Conservation (phyloP, 129 eudicot species). For the Chrysanthemum seticuspe region DNA sequence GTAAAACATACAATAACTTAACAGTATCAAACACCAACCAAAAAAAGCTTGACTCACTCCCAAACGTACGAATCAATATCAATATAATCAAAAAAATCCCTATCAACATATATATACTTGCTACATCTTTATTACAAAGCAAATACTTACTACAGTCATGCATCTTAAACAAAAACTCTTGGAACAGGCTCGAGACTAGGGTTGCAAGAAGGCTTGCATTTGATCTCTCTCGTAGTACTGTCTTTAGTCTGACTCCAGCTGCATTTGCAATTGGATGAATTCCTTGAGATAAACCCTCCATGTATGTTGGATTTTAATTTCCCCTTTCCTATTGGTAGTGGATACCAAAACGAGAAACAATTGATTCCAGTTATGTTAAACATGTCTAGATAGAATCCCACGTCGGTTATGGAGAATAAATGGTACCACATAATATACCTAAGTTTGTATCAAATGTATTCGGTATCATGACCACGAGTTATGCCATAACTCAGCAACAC, state of each 20-base stretch:
- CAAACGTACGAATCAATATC: slow-evolving; percentile 94
- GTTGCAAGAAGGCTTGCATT: slow-evolving; percentile 47
- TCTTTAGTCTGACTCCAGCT: slow-evolving; percentile 60
- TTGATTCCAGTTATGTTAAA: too few relatives aligned
- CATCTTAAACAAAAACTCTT: slow-evolving; percentile 54
- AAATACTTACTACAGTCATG: not conserved
- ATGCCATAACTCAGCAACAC: too few relatives aligned
- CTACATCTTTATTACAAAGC: slow-evolving; percentile 17
- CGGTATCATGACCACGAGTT: too few relatives aligned
- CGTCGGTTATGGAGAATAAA: too few relatives aligned
- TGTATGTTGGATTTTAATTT: slow-evolving; percentile 58
- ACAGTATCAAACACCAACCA: slow-evolving; percentile 67
- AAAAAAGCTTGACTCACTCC: slow-evolving; percentile 81
- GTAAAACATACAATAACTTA: slow-evolving; percentile 63
- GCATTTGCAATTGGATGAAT: slow-evolving; percentile 83
- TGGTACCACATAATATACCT: too few relatives aligned
- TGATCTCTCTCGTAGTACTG: slow-evolving; percentile 72
- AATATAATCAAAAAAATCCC: slow-evolving; percentile 76
- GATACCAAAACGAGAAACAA: slow-evolving; percentile 36
- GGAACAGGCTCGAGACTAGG: slow-evolving; percentile 45
- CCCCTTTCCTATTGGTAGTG: slow-evolving; percentile 56
- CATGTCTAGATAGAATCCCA: too few relatives aligned
- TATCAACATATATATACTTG: slow-evolving; percentile 37
- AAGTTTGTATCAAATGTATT: too few relatives aligned
- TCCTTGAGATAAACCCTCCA: slow-evolving; percentile 58